These are phyloP conservation scores for Aspergillus heteromorphus DNA, from an alignment of 495 filamentous ascomycete species.

Conservation along the genomic window DNA sequence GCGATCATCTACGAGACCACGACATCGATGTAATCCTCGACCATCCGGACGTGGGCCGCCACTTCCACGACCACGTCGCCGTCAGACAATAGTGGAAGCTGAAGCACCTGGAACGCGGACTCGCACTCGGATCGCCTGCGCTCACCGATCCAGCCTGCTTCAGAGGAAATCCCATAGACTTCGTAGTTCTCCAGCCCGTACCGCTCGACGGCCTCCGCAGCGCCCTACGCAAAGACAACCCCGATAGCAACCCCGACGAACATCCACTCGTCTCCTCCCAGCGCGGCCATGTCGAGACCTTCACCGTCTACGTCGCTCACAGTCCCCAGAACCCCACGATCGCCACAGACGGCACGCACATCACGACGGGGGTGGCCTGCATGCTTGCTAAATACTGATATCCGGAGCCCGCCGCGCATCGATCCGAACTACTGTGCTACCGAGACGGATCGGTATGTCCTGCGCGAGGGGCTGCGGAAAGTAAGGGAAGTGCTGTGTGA, in stretches of 20 bases:
- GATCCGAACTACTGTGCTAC: slow-evolving; percentile 8
- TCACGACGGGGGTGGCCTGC: slow-evolving; percentile 1
- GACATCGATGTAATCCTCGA: not conserved
- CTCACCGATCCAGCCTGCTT: not conserved
- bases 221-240: slow-evolving; percentile 4
- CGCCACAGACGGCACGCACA: slow-evolving; percentile 3
- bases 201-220: not conserved
- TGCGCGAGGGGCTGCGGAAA: slow-evolving; percentile 1
- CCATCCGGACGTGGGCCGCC: not conserved
- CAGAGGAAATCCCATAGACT: slow-evolving; percentile 4
- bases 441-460: not conserved
- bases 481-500: not conserved
- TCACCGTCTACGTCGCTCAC: not conserved
- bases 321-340: not conserved
- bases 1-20: not conserved
- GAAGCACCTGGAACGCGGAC: not conserved
- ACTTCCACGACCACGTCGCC: slow-evolving; percentile 1
- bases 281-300: not conserved
- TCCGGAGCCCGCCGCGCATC: not conserved
- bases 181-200: slow-evolving; percentile 1
- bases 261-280: not conserved
- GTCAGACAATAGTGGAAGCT: slow-evolving; percentile 3
- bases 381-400: not conserved
- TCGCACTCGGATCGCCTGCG: slow-evolving; percentile 1
- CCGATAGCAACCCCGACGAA: not conserved